These are phyloP conservation scores for Helianthus tuberosus DNA, from an alignment of 129 eudicot genomes.

Conservation along the genomic window DNA sequence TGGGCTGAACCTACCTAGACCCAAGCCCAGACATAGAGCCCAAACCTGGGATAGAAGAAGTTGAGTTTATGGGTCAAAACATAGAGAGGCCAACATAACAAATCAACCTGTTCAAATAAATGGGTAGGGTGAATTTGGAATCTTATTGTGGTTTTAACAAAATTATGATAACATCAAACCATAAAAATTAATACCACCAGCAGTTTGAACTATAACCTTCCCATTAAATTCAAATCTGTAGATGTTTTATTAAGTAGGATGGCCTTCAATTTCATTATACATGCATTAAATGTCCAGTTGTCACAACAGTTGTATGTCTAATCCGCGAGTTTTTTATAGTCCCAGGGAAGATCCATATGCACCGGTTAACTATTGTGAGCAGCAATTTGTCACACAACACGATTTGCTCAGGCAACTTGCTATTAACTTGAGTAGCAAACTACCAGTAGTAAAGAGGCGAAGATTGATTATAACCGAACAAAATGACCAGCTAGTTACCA, in stretches of 20 bases:
- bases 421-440: constrained; percentile 40
- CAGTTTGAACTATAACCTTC: background rate
- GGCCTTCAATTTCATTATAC: background rate
- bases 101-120: too few relatives aligned
- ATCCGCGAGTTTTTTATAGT: background rate
- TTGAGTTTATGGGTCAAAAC: too few relatives aligned
- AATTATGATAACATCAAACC: background rate
- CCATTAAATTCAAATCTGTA: background rate
- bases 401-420: constrained; percentile 62
- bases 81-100: too few relatives aligned
- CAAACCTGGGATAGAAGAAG: too few relatives aligned
- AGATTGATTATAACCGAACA: constrained; percentile 37
- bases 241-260: background rate
- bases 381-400: constrained; percentile 47
- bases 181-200: background rate
- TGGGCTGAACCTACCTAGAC: too few relatives aligned
- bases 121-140: too few relatives aligned
- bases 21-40: too few relatives aligned
- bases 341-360: constrained; percentile 9
- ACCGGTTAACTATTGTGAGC: constrained; percentile 31
- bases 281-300: background rate
- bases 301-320: background rate
- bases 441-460: constrained; percentile 30
- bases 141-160: background rate
- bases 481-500: constrained; percentile 24